Evolutionary conservation across 2,329 filamentous ascomycete genomes (phyloP), one percentile per base, ranked within the genome.

Genomic region (Coniochaeta ligniaria): DNA sequence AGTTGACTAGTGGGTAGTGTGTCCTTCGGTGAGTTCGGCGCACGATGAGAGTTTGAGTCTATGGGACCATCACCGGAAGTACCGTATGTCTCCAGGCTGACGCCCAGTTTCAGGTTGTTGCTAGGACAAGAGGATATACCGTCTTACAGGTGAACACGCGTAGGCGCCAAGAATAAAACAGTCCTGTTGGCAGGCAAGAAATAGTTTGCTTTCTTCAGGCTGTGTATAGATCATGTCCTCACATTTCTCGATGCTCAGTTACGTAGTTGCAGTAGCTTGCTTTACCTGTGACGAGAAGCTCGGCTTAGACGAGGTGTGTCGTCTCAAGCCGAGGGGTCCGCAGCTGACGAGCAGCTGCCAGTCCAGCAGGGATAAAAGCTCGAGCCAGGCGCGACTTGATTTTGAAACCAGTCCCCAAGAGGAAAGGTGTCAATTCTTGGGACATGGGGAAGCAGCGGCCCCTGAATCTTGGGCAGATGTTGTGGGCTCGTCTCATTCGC

Each of bases 381-480:
- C 31, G 54, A 57, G 54, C 54, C 54, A 33, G n/a, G 17, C 17
- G 31, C 52, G 50, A 52, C 36, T 55, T 60, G n/a, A n/a, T n/a
- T n/a, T n/a, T n/a, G n/a, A n/a, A n/a, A n/a, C n/a, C n/a, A n/a
- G n/a, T n/a, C n/a, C n/a, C n/a, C n/a, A n/a, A n/a, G n/a, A n/a
- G n/a, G n/a, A n/a, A n/a, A n/a, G n/a, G n/a, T n/a, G n/a, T n/a
- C n/a, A n/a, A n/a, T n/a, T n/a, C n/a, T n/a, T n/a, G n/a, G n/a
- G n/a, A n/a, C n/a, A n/a, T n/a, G n/a, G n/a, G n/a, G n/a, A 61
- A 61, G 54, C 61, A 58, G 59, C 60, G 60, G 63, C 63, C 66
- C 66, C 66, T 66, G 64, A 66, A 66, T 64, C 64, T 63, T 16
- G 26, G 33, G 54, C 35, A 6, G 54, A 24, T 57, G 54, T 35